phyloP scores from a whole-genome alignment of 2,329 filamentous ascomycete species.

The Aspergillus clavatus region DNA sequence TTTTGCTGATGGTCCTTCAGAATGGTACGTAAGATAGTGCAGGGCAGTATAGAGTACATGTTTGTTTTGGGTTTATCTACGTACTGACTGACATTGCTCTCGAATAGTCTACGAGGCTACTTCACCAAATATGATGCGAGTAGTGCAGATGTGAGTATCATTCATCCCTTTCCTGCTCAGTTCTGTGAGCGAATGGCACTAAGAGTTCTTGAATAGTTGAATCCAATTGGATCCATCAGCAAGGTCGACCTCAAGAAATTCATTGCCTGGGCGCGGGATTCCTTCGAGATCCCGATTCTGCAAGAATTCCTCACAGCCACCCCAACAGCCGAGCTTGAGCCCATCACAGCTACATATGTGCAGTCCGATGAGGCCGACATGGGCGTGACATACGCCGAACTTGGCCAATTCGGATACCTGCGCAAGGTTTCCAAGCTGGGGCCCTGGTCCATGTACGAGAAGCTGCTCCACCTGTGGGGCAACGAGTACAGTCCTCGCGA shows the following conservation, averaged over 20 bases:
- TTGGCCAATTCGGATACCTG: conserved; percentile 49
- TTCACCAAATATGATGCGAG: conserved; percentile 66
- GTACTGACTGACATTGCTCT: conserved; percentile 35
- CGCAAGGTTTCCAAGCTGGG: conserved; percentile 54
- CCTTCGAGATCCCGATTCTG: conserved; percentile 61
- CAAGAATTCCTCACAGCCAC: conserved; percentile 60
- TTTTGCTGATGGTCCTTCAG: conserved; percentile 14
- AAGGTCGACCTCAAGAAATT: conserved; percentile 69
- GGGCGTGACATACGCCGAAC: conserved; percentile 52
- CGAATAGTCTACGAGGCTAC: conserved; percentile 44
- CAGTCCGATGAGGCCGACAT: conserved; percentile 55
- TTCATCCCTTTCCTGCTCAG: too few relatives aligned
- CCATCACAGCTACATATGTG: conserved; percentile 59
- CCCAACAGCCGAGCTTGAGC: conserved; percentile 61
- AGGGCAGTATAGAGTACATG: neutral
- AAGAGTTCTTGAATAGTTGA: conserved; percentile 22
- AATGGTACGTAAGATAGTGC: conserved; percentile 22
- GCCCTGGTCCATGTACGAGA: conserved; percentile 51
- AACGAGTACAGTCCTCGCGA: conserved; percentile 38
- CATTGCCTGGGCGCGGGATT: conserved; percentile 57
- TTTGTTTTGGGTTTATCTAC: too few relatives aligned
- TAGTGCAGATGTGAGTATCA: conserved; percentile 49
- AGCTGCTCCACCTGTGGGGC: conserved; percentile 49
- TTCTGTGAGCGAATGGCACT: neutral
- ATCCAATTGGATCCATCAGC: conserved; percentile 46